phyloP scores from a whole-genome alignment of 2,329 filamentous ascomycete species.

The Aspergillus pseudoterreus region DNA sequence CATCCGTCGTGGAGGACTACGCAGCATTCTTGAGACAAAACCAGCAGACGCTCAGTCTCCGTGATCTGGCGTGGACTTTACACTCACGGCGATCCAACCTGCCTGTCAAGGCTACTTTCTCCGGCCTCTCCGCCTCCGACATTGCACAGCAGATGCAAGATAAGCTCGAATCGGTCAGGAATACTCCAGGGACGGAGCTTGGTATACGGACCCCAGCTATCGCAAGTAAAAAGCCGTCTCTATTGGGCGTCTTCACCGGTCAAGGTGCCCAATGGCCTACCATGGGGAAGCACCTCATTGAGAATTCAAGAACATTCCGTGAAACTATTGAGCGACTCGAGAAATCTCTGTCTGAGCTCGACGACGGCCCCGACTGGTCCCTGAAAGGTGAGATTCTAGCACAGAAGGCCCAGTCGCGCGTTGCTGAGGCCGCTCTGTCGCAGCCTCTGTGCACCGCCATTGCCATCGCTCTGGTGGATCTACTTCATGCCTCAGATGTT shows the following conservation, averaged over 20 bases:
- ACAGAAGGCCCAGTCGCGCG: background rate
- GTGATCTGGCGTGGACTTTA: too few relatives aligned
- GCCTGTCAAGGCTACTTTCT: too few relatives aligned
- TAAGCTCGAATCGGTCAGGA: too few relatives aligned
- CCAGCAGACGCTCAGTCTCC: too few relatives aligned
- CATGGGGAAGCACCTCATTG: constrained; percentile 12
- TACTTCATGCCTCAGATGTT: constrained; percentile 25
- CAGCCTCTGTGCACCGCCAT: constrained; percentile 17
- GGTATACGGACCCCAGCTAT: too few relatives aligned
- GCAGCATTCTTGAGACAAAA: too few relatives aligned
- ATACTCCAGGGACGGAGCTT: too few relatives aligned
- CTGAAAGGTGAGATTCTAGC: constrained; percentile 1
- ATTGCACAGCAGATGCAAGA: too few relatives aligned
- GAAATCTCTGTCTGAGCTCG: too few relatives aligned
- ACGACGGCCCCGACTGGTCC: constrained; percentile 5
- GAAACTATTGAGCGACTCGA: background rate
- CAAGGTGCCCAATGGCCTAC: constrained; percentile 17
- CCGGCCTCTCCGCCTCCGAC: too few relatives aligned
- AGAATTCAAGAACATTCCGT: background rate
- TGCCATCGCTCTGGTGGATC: constrained; percentile 18
- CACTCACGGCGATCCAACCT: too few relatives aligned
- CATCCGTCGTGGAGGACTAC: too few relatives aligned
- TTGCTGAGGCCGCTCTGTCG: constrained; percentile 12
- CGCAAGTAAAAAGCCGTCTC: background rate
- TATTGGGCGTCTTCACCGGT: constrained; percentile 16